Conservation (phyloP, 1,139 yeast species). For the Geotrichum citri-aurantii region DNA sequence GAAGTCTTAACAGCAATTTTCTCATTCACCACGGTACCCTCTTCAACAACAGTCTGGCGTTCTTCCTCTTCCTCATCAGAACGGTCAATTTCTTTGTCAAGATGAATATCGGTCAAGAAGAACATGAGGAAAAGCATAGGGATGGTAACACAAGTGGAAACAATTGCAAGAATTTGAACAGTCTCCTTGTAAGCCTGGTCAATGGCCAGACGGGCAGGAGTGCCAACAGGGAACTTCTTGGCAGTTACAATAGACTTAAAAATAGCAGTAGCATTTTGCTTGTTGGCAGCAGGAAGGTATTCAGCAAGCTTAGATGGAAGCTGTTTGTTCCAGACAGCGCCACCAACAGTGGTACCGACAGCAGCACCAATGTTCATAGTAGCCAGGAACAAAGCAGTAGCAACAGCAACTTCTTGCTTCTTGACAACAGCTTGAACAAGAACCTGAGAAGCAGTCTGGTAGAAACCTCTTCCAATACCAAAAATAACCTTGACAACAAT, state of each 20-base stretch:
- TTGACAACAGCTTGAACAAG: slow-evolving; percentile 23
- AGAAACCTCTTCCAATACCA: slow-evolving; percentile 26
- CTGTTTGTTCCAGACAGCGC: slow-evolving; percentile 31
- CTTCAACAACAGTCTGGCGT: slow-evolving; percentile 1
- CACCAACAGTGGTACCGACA: slow-evolving; percentile 32
- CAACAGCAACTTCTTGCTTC: slow-evolving; percentile 24
- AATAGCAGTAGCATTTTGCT: slow-evolving; percentile 14
- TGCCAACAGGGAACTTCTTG: slow-evolving; percentile 6
- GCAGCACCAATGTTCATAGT: slow-evolving; percentile 31
- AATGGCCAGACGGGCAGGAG: slow-evolving; percentile 13
- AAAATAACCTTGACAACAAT: slow-evolving; percentile 22
- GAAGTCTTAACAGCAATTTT: background rate
- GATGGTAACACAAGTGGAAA: slow-evolving; percentile 10
- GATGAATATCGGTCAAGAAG: slow-evolving; percentile 10
- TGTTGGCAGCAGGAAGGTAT: slow-evolving; percentile 20
- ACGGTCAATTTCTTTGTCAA: slow-evolving; percentile 5
- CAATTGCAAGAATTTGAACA: slow-evolving; percentile 14
- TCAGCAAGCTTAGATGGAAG: slow-evolving; percentile 25
- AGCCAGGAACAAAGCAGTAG: slow-evolving; percentile 25
- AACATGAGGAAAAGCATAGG: slow-evolving; percentile 17
- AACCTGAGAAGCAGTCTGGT: slow-evolving; percentile 24
- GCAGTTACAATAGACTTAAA: slow-evolving; percentile 16
- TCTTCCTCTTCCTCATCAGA: slow-evolving; percentile 3
- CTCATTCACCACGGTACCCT: background rate
- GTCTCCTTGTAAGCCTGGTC: slow-evolving; percentile 13